Conservation (phyloP, 164 flowering plant species). For the Chimonanthus praecox region DNA sequence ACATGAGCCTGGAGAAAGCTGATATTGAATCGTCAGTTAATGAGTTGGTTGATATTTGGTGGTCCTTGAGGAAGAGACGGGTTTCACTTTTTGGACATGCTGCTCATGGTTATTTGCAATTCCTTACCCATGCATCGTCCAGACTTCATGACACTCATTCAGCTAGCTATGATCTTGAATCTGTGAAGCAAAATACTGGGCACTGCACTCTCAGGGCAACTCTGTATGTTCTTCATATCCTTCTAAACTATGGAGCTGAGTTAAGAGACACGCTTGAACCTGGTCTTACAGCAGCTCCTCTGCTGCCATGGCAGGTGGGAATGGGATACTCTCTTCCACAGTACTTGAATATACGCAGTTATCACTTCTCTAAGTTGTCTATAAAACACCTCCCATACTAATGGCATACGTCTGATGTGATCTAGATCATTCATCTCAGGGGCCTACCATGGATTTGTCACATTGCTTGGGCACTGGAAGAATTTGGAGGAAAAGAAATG, state of each 20-base stretch:
- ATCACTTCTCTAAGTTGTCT: background rate
- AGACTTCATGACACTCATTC: conserved; percentile 31
- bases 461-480: background rate
- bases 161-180: conserved; percentile 29
- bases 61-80: conserved; percentile 73
- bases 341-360: background rate
- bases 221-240: conserved; percentile 66
- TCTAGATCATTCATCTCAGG: background rate
- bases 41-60: conserved; percentile 63
- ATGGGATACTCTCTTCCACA: conserved; percentile 9
- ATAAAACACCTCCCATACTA: background rate
- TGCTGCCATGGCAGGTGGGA: conserved; percentile 93
- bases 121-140: conserved; percentile 63
- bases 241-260: conserved; percentile 88
- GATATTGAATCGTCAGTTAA: conserved; percentile 29
- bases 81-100: conserved; percentile 87
- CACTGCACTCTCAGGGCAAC: conserved; percentile 69
- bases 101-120: conserved; percentile 74
- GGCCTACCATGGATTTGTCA: background rate
- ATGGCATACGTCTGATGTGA: background rate
- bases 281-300: conserved; percentile 69
- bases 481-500: background rate
- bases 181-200: conserved; percentile 45
- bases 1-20: conserved; percentile 33
- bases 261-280: conserved; percentile 71